Base-by-base conservation (phyloP, 495 filamentous ascomycete genomes). In the Penicillium daleae region DNA sequence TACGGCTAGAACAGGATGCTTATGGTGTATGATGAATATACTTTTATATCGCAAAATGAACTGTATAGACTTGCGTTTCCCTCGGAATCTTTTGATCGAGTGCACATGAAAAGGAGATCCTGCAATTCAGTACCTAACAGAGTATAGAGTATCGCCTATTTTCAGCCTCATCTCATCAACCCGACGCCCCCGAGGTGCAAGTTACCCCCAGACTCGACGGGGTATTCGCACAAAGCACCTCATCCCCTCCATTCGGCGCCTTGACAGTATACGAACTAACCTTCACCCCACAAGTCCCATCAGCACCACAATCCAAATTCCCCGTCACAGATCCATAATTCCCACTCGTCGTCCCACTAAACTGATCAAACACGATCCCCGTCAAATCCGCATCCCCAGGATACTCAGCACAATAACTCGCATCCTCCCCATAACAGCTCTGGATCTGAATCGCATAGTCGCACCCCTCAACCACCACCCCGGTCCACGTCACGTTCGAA, bases 381-480 rank as follows among this genome's bases (percentile, higher is more conserved):
- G 68, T 71, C 35, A 82, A 56, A 21, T 65, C 60, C 6, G 76
- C 77, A 57, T 73, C 63, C 12, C 74, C 73, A 5, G 78, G 75
- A 59, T 78, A 60, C 12, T 67, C 56, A 17, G 62, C 62, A 57
- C 80, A 83, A 56, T 82, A 80, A n/a, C 57, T 60, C 2, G 51
- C 71, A 62, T 78, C 71, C 42, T 79, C 71, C 31, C 72, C 71
- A 59, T 83, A 83, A 57, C 80, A 83, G 39, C 76, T 80, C 59
- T 82, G 74, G 29, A 82, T 80, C 65, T 82, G 78, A 58, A 81
- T 69, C n/a, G 74, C 80, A 57, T 82, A 82, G 42, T 80, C 78
- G 46, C 72, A 76, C 24, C 70, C 72, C 5, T 74, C 60, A 5
- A 81, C 74, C 22, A 67, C 70, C 35, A 83, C 63, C 9, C 65